Conservation (phyloP, 495 filamentous ascomycete species). For the Cairneyella variabilis region DNA sequence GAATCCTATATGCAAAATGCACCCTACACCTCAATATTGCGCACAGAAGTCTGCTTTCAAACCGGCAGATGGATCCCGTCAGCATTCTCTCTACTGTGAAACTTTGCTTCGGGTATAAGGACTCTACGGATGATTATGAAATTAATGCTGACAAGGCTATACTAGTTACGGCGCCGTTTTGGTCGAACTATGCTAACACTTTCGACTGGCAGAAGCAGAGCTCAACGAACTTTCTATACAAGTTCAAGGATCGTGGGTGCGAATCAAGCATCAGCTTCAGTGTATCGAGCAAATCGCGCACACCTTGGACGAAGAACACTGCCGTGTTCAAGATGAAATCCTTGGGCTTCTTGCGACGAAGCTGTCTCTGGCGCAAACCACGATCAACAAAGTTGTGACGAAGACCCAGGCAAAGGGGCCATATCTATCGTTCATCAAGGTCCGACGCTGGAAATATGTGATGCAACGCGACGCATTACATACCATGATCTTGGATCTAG, state of each 20-base stretch:
- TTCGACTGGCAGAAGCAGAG: background rate
- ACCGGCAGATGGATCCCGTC: background rate
- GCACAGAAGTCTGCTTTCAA: background rate
- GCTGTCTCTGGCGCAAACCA: background rate
- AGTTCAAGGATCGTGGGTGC: background rate
- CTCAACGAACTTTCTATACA: background rate
- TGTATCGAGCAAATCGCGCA: background rate
- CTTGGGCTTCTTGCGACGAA: background rate
- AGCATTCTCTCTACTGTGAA: background rate
- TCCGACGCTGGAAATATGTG: background rate
- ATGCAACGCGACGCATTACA: background rate
- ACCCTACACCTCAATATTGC: background rate
- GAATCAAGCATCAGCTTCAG: background rate
- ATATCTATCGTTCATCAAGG: background rate
- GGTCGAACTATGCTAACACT: background rate
- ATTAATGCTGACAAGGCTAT: background rate
- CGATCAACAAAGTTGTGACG: background rate
- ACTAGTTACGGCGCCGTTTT: background rate
- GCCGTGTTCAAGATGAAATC: background rate
- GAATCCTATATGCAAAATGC: no score
- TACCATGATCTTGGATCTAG: background rate
- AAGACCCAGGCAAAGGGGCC: background rate
- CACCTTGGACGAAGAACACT: background rate
- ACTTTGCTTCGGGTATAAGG: background rate
- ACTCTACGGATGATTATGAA: background rate